Evolutionary conservation across 2,329 filamentous ascomycete genomes (phyloP).

Genomic region (Lachnellula occidentalis): DNA sequence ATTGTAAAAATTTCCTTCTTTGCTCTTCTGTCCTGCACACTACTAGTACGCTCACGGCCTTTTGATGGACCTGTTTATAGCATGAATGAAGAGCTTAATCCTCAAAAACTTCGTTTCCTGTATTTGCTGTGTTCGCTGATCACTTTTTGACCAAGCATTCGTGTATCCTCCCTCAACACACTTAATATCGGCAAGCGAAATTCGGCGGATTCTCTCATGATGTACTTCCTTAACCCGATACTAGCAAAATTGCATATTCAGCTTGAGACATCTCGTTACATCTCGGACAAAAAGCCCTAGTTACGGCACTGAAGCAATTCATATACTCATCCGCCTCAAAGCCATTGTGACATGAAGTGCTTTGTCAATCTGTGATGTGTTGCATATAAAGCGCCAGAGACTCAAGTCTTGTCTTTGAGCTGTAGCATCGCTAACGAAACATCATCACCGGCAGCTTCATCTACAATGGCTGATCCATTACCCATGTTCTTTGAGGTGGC

Average conservation of each 20-base stretch:
- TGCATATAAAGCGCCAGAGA: not conserved
- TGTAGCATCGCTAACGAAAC: constrained; percentile 21
- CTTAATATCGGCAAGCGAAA: too few relatives aligned
- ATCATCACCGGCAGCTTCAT: constrained; percentile 7
- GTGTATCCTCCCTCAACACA: too few relatives aligned
- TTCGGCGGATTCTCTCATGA: too few relatives aligned
- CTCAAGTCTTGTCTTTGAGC: constrained; percentile 29
- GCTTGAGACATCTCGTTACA: too few relatives aligned
- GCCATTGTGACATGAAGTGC: not conserved
- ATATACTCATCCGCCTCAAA: not conserved
- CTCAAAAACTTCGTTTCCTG: not conserved
- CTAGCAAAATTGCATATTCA: too few relatives aligned
- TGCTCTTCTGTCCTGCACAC: constrained; percentile 22
- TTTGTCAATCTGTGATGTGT: not conserved
- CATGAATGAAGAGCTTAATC: constrained; percentile 20
- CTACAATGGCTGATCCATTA: not conserved
- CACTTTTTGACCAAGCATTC: not conserved
- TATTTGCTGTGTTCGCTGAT: not conserved
- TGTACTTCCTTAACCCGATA: too few relatives aligned
- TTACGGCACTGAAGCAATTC: too few relatives aligned
- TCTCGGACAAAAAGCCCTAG: too few relatives aligned
- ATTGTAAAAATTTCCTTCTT: constrained; percentile 26
- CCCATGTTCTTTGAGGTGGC: not conserved
- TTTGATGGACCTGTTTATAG: constrained; percentile 22
- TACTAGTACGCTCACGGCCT: constrained; percentile 3